Evolutionary conservation across 2,329 filamentous ascomycete genomes (phyloP).

Genomic region (Hypocreales sp.): DNA sequence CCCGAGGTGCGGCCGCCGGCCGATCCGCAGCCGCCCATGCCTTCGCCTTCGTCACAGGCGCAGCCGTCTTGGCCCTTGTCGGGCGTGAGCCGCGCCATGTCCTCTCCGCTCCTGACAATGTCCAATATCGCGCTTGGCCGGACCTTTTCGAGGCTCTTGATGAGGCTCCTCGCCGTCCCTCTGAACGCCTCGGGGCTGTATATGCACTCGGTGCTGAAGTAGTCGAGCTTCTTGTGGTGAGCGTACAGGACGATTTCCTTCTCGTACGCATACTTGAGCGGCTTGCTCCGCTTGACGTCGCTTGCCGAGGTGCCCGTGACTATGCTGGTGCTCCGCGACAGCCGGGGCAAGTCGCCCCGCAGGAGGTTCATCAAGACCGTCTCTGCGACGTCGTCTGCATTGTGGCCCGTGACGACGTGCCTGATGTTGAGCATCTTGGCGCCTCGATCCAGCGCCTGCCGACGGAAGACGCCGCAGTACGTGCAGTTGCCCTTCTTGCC

Average conservation of each 20-base stretch:
- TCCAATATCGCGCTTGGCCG: constrained; percentile 89
- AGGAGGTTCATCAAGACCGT: constrained; percentile 96
- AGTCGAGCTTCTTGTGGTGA: constrained; percentile 90
- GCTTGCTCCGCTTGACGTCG: constrained; percentile 90
- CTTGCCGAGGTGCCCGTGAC: constrained; percentile 64
- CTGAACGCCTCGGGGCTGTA: constrained; percentile 96
- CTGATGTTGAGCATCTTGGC: constrained; percentile 75
- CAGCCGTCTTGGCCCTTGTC: constrained; percentile 20
- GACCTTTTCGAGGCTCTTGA: constrained; percentile 90
- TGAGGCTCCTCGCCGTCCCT: constrained; percentile 76
- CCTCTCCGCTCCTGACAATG: constrained; percentile 86
- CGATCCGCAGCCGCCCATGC: constrained; percentile 54
- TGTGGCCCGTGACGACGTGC: constrained; percentile 94
- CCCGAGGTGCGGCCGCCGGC: constrained; percentile 48
- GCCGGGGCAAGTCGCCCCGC: constrained; percentile 71
- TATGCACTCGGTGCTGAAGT: constrained; percentile 97
- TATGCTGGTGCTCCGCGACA: constrained; percentile 82
- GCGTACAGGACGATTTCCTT: constrained; percentile 98
- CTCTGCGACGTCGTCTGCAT: constrained; percentile 93
- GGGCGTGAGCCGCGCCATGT: constrained; percentile 67
- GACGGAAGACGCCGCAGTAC: constrained; percentile 90
- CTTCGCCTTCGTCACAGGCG: constrained; percentile 20
- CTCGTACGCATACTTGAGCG: constrained; percentile 94
- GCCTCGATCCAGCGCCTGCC: constrained; percentile 86
- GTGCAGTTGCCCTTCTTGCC: constrained; percentile 99